Base-by-base conservation (phyloP, 495 filamentous ascomycete genomes). In the Neurospora sp. region DNA sequence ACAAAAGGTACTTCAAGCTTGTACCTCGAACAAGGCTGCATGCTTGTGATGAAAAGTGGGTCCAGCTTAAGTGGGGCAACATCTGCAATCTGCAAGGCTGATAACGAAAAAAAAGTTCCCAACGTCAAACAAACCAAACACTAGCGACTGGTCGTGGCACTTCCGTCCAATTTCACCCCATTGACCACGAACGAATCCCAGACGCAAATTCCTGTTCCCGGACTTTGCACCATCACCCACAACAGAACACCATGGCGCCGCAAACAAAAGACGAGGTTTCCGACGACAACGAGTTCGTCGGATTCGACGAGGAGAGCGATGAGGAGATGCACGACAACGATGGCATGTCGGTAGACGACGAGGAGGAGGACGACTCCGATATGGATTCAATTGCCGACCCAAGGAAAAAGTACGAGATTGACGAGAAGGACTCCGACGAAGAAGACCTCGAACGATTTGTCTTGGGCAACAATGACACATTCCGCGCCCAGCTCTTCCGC, bases 381-480 rank as follows among this genome's bases (percentile, higher is more conserved):
- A 61, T 61, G 53, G 53, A 35, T 0, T 61, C 53, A 0, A 61
- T 61, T 61, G 53, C 27, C 53, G 27, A 61, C 53, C 27, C 53
- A 1, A 61, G 53, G 44, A 72, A 41, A 44, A 74, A 73, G 72
- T 45, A 76, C 59, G 75, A 73, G 44, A 76, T 70, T 35, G 75
- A 84, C 18, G 90, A 91, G 59, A 95, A 94, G 79, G 93, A 96
- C 76, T 89, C 87, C 70, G 88, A 90, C 40, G 95, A 98, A 78
- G 87, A 88, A 76, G 93, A 93, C 79, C 87, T 98, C 18, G 94
- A 97, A 82, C 87, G 88, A 73, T 85, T 97, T 73, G 91, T 98
- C 3, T 92, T 98, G 69, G 95, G 95, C 39, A 92, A 96, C 77
- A 87, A 91, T 59, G 87, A 87, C n/a, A 92, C 90, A 38, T 97